Evolutionary conservation across 192 early-diverging fungal genomes (phyloP), one percentile per base, ranked within the genome.

Genomic region (Coemansia sp.): DNA sequence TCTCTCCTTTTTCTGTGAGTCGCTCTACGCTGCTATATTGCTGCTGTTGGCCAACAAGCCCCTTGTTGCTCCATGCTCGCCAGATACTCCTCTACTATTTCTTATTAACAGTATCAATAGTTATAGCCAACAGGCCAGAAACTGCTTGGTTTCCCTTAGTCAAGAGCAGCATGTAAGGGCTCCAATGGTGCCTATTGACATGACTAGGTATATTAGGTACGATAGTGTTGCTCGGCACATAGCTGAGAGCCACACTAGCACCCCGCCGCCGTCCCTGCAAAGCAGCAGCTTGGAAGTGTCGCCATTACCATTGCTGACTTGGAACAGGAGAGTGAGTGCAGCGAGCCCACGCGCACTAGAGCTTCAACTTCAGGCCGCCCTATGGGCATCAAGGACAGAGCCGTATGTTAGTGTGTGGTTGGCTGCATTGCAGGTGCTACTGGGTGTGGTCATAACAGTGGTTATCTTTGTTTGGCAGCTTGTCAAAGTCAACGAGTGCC

Each of bases 361-460:
- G 9, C 45, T 48, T 4, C 20, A 48, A 9, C 5, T 3, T 21
- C 18, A 9, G 0, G 21, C 20, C 20, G 3, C 2, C 3, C 8
- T 24, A 2, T 2, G 3, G 5, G 8, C 45, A 38, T 38, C 45
- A 21, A 7, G 20, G 5, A 14, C 7, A 0, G 60, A 68, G 1
- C 62, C 70, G 0, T 69, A 68, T 20, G 39, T 45, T 6, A 77
- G 70, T 62, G 57, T 35, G 0, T 37, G 23, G 35, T 59, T 77
- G 9, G 48, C 66, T 0, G 9, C 53, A 3, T 20, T 34, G 11
- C 68, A 70, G 16, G 62, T 62, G 0, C 13, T 57, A 0, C 35
- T 72, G 18, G 75, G 75, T 0, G 13, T 58, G 1, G 14, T 11
- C 3, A 28, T 57, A 0, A 62, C 70, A 3, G 7, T 50, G 1